phyloP scores from a whole-genome alignment of 495 filamentous ascomycete species.

The Patellaria atrata region DNA sequence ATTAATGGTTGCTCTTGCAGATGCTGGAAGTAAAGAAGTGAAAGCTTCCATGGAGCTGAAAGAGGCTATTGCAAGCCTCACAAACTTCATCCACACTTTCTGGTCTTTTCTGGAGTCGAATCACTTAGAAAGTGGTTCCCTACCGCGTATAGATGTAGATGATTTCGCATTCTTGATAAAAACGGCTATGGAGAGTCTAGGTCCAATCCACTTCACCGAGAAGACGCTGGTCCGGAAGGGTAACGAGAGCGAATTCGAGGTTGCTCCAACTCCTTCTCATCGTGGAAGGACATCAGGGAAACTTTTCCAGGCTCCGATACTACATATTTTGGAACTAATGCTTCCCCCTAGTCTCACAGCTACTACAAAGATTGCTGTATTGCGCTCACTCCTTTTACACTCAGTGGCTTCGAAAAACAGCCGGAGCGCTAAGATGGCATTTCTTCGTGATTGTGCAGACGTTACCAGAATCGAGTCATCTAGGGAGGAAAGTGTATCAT shows the following conservation, averaged over 20 bases:
- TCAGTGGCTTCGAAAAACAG: slow-evolving; percentile 13
- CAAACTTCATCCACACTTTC: slow-evolving; percentile 49
- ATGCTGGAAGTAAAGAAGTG: slow-evolving; percentile 77
- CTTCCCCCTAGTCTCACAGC: slow-evolving; percentile 12
- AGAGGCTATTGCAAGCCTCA: slow-evolving; percentile 55
- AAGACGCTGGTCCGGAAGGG: slow-evolving; percentile 37
- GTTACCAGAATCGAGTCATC: slow-evolving; percentile 1
- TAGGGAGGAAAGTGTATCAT: background rate
- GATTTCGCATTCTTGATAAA: slow-evolving; percentile 45
- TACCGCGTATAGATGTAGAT: too few species aligned
- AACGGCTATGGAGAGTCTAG: slow-evolving; percentile 49
- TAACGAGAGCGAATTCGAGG: slow-evolving; percentile 18
- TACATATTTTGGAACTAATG: slow-evolving; percentile 19
- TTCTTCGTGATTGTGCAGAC: slow-evolving; percentile 14
- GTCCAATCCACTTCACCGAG: slow-evolving; percentile 64
- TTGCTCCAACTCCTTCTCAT: slow-evolving; percentile 26
- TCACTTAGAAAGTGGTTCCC: too few species aligned
- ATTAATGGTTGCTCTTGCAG: slow-evolving; percentile 52
- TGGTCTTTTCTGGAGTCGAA: too few species aligned
- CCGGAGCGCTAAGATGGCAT: slow-evolving; percentile 10
- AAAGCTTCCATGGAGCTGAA: slow-evolving; percentile 74
- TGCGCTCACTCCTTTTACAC: slow-evolving; percentile 11
- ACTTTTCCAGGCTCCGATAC: slow-evolving; percentile 20
- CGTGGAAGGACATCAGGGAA: slow-evolving; percentile 16
- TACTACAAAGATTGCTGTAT: slow-evolving; percentile 4